Conservation (phyloP, 73 alveolate genomes). For the Durusdinium trenchii region DNA sequence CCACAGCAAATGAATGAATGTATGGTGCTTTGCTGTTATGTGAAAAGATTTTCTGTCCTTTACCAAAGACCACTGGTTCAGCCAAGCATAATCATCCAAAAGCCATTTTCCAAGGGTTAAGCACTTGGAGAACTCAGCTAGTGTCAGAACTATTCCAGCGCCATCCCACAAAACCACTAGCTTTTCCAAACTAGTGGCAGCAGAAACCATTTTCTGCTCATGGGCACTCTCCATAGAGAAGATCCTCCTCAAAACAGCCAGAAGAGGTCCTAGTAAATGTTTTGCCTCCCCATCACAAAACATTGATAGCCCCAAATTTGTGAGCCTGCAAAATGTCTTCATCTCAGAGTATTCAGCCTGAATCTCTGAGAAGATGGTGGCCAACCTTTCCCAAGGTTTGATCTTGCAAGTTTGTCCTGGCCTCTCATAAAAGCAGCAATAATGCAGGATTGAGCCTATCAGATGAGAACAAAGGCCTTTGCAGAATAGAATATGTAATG, state of each 20-base stretch:
- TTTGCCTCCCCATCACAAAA: neutral
- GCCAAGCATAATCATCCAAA: neutral
- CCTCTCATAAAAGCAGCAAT: neutral
- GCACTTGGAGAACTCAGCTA: neutral
- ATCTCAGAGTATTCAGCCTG: neutral
- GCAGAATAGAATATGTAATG: slow-evolving; percentile 25
- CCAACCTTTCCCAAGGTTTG: neutral
- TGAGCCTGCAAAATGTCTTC: neutral
- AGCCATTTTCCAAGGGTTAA: neutral
- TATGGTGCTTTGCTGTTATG: neutral
- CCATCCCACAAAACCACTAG: slow-evolving; percentile 14
- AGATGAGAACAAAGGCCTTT: slow-evolving; percentile 17
- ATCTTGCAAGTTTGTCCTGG: neutral
- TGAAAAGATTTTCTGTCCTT: neutral
- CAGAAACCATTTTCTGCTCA: neutral
- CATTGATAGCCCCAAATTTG: slow-evolving; percentile 2
- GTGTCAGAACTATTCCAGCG: neutral
- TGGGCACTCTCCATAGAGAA: neutral
- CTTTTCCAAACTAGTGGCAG: slow-evolving; percentile 19
- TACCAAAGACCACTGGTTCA: neutral
- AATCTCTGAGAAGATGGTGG: neutral
- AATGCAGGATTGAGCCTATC: slow-evolving; percentile 12
- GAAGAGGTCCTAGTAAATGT: neutral
- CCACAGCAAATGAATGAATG: slow-evolving; percentile 7
- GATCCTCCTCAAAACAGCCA: neutral